Base-by-base conservation (phyloP, 1,139 yeast species). In the Kurtzmaniella natalensis region DNA sequence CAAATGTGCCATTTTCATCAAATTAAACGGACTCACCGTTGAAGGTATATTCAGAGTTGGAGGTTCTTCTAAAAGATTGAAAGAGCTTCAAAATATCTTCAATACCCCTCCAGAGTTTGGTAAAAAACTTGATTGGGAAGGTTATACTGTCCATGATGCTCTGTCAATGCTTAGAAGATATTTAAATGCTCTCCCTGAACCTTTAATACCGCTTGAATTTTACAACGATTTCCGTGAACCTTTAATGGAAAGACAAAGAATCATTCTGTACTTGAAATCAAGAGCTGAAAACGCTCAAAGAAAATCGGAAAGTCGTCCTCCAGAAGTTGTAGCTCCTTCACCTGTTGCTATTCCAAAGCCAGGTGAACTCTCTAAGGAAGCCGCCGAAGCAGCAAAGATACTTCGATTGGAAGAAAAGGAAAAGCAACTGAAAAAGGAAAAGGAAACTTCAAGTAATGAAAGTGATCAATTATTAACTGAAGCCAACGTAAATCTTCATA, bases 101-200 rank as follows among this genome's bases (percentile, higher is more conserved):
- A 86, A 89, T 40, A 64, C 83, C 3, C 88, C 96, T 1, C 97
- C 97, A 0, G 79, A 78, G 40, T 94, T 81, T 53, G 99, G 98
- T 17, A 77, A 87, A 39, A 84, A 82, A 45, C 70, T 89, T 30
- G 76, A 72, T 42, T 92, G 98, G 98, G 87, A 84, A 36, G 94
- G 94, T 1, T 92, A 79, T 58, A 87, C 88, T 3, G 97, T 92
- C n/a, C 98, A 94, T 59, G 98, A 94, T 57, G 96, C 96, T 1
- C 96, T 97, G 2, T 85, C 94, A 19, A 70, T 92, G 23, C 72
- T 92, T 39, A 71, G 97, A 51, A 69, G 98, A 39, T 92, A 76
- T 53, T 70, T 94, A 42, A 87, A 89, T 53, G 82, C 89, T 29
- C 70, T 92, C 37, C 95, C 96, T 1, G 97, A 92, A 50, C 97